These are phyloP conservation scores for Botryococcus braunii DNA, from an alignment of 163 green algal genomes.

Conservation along the genomic window DNA sequence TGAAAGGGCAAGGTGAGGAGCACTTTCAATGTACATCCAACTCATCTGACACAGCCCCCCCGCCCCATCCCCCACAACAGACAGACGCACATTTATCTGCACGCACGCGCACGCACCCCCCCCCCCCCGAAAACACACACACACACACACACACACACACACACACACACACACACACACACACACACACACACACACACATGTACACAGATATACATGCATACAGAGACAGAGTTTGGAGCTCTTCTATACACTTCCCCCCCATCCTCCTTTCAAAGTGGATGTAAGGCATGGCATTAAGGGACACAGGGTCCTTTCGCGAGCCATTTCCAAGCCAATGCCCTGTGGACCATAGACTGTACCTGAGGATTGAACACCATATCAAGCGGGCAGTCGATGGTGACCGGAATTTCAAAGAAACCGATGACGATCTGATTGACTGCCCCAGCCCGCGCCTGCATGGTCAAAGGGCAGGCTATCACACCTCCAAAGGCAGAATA, in stretches of 20 bases:
- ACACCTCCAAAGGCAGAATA: neutral
- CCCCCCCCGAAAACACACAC: too few relatives aligned
- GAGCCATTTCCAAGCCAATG: neutral
- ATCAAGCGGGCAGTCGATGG: constrained; percentile 29
- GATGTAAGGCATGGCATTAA: neutral
- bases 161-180: too few relatives aligned
- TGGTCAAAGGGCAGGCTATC: neutral
- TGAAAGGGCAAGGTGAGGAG: too few relatives aligned
- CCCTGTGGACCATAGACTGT: neutral
- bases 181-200: too few relatives aligned
- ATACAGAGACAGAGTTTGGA: neutral
- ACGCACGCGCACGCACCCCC: too few relatives aligned
- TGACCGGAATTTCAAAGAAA: constrained; percentile 36
- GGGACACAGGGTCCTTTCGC: neutral
- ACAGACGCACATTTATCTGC: too few relatives aligned
- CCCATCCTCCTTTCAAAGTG: neutral
- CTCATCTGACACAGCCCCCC: too few relatives aligned
- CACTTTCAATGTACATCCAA: too few relatives aligned
- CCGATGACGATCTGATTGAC: constrained; percentile 34
- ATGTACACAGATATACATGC: neutral
- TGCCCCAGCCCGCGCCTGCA: constrained; percentile 13
- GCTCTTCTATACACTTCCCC: too few relatives aligned
- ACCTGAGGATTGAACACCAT: constrained; percentile 31
- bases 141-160: too few relatives aligned
- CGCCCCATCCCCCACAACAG: too few relatives aligned